Evolutionary conservation across 2,329 filamentous ascomycete species (phyloP).

Genomic region (Neonectria ditissima): DNA sequence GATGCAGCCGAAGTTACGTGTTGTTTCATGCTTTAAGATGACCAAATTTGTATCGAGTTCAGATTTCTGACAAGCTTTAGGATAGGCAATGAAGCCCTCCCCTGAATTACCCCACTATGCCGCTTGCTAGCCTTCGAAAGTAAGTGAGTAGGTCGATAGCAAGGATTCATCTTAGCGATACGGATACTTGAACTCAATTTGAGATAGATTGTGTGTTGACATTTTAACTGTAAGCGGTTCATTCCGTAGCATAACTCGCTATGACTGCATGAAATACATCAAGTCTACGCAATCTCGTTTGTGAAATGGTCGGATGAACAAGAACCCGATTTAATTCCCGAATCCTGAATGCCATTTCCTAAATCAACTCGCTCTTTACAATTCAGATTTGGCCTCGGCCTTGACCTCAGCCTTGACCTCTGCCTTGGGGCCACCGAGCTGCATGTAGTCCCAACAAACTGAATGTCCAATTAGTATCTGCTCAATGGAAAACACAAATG

Average conservation of each 20-base stretch:
- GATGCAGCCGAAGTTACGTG: too few relatives aligned
- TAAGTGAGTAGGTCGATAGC: not conserved
- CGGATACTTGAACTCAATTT: not conserved
- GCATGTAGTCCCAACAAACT: constrained; percentile 69
- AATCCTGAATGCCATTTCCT: constrained; percentile 38
- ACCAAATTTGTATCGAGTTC: not conserved
- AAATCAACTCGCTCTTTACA: constrained; percentile 11
- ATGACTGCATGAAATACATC: not conserved
- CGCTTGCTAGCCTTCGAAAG: not conserved
- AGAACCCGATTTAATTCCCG: constrained; percentile 4
- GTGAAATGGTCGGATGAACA: not conserved
- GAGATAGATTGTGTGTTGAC: not conserved
- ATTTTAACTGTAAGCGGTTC: not conserved
- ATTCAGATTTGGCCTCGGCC: constrained; percentile 37
- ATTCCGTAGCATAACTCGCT: not conserved
- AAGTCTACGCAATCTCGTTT: not conserved
- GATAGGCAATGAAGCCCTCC: not conserved
- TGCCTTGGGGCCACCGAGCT: constrained; percentile 54
- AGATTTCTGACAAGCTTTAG: not conserved
- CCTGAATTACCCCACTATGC: not conserved
- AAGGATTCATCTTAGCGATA: too few relatives aligned
- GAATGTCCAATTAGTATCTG: constrained; percentile 31
- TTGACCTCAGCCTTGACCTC: constrained; percentile 42
- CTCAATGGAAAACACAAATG: not conserved
- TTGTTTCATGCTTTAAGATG: too few relatives aligned